Base-by-base conservation (phyloP, 345 rosid genomes). In the Cardamine occulta region DNA sequence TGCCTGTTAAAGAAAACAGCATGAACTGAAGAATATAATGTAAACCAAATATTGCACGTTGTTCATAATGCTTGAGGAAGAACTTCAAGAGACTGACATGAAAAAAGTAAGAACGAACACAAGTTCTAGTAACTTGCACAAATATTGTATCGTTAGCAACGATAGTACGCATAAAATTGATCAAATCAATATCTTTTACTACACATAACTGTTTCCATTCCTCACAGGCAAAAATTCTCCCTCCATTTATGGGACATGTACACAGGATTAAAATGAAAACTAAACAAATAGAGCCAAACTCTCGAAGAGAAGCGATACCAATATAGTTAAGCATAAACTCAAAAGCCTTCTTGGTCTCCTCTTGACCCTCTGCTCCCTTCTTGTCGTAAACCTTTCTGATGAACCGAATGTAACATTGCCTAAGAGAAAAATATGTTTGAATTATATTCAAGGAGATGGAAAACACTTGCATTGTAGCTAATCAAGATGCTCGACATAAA, bases 361-460 rank as follows among this genome's bases (percentile, higher is more conserved):
- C 97, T 61, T 91, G 91, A 54, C 98, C 96, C 82, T 91, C 97
- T 8, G 66, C 71, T 45, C 97, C 97, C 74, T 88, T 94, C 87
- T 86, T 91, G 76, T 94, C 98, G 40, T 94, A 90, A 74, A 86
- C 91, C 82, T 88, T 94, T 83, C 91, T 82, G 74, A 94, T 86
- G 89, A 90, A 94, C 19, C 93, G 93, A 79, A 94, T 94, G 74
- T 94, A 91, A 83, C 93, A 94, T 72, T 89, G 90, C 97, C 98
- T 94, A 77, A 35, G 8, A 59, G 34, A 63, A 63, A 0, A 28
- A 59, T 10, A 75, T 59, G 45, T 65, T 62, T 68, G 26, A 51
- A 24, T 51, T 40, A 66, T 14, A 67, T 59, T 17, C 69, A 48
- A 58, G 48, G 56, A 48, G 58, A 69, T 55, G 62, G 32, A 32